Evolutionary conservation across 2,329 filamentous ascomycete genomes (phyloP).

Genomic region (Fusarium acutatum): DNA sequence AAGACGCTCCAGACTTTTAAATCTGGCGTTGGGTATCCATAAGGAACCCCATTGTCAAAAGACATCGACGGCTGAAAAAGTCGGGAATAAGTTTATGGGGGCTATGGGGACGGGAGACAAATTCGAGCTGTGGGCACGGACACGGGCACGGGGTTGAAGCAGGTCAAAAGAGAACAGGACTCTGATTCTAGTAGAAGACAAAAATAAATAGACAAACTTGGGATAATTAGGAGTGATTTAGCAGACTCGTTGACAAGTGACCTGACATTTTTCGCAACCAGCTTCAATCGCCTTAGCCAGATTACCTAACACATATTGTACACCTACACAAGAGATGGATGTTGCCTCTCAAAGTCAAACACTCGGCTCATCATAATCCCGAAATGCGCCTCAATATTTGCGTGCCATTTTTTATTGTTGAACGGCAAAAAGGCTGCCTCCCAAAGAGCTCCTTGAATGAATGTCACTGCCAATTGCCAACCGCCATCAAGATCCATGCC

Average conservation of each 20-base stretch:
- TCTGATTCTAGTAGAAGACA: not conserved
- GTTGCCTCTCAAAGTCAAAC: not conserved
- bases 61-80: not conserved
- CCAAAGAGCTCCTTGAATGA: not conserved
- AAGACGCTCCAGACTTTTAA: not conserved
- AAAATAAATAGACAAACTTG: not conserved
- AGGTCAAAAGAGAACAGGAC: slow-evolving; percentile 7
- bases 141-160: not conserved
- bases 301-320: not conserved
- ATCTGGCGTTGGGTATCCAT: not conserved
- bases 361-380: not conserved
- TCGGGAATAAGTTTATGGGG: not conserved
- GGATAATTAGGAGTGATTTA: not conserved
- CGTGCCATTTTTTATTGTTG: not conserved
- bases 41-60: not conserved
- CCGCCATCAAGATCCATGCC: not conserved
- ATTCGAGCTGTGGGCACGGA: not conserved
- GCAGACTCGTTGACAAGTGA: not conserved
- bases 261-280: not conserved
- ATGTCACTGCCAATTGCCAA: slow-evolving; percentile 5
- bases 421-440: not conserved
- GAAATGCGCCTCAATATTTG: slow-evolving; percentile 13
- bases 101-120: not conserved
- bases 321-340: not conserved
- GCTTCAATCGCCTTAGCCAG: not conserved